Base-by-base conservation (phyloP, 163 green algal species). In the Scenedesmus sp. region DNA sequence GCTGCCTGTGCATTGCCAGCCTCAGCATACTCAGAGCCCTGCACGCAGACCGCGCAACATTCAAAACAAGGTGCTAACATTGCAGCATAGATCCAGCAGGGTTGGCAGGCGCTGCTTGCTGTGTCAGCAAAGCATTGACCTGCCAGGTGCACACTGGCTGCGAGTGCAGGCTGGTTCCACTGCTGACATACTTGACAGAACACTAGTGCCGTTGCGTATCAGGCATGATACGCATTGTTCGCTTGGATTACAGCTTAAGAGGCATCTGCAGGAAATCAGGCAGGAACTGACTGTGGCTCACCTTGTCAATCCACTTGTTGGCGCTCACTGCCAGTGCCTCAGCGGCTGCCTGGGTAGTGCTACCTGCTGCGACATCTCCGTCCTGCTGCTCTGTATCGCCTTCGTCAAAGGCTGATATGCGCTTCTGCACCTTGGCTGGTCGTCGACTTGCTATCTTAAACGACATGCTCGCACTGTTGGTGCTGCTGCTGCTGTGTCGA, bases 231-330 rank as follows among this genome's bases (percentile, higher is more conserved):
- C 52, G 76, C 34, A 46, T 46, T 46, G 34, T 46, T 46, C 34
- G 34, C 34, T 46, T 46, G 34, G 34, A 46, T 46, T 46, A 46
- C 34, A 46, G 34, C 34, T 46, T 46, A 46, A 46, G 34, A 46
- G 34, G 34, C 34, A 84, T 5, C 34, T n/a, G 18, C 77, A 16
- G 15, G 18, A 60, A 34, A 46, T 46, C 26, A 60, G 0, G 26
- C n/a, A 86, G 23, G 34, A 16, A 6, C 34, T 26, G 3, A 7
- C 34, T 66, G 52, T 4, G 79, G 55, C 64, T 59, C 15, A 73
- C 85, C 46, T 83, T 83, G 15, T 89, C 84, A 52, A 89, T 81
- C 84, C 84, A 89, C 16, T 73, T 89, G 70, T 23, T 52, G 23
- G 70, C 70, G 70, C 70, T 79, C 54, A 46, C n/a, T 66, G 84